These are phyloP conservation scores for Claviceps humidiphila DNA, from an alignment of 2,329 filamentous ascomycete species.

Conservation along the genomic window DNA sequence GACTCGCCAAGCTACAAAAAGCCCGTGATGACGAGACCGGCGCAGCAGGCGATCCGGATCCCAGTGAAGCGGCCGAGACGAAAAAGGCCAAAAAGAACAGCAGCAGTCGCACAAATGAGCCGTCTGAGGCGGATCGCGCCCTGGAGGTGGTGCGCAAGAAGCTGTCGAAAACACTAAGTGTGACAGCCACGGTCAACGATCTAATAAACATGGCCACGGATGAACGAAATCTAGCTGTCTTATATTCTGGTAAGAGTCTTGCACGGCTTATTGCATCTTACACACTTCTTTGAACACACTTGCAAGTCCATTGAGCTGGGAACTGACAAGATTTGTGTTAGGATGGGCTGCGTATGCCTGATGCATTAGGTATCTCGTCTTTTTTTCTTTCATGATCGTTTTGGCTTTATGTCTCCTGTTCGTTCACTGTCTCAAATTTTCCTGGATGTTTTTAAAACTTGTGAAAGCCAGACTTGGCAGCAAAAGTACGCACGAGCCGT, in stretches of 20 bases:
- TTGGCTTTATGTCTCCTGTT: background rate
- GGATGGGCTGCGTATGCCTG: constrained; percentile 35
- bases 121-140: constrained; percentile 74
- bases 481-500: too few species aligned
- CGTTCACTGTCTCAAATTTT: background rate
- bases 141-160: constrained; percentile 94
- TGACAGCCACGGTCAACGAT: constrained; percentile 91
- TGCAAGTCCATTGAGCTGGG: background rate
- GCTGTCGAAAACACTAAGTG: constrained; percentile 82
- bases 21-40: constrained; percentile 35
- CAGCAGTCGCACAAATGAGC: constrained; percentile 35
- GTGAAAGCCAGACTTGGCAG: too few species aligned
- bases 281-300: too few species aligned
- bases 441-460: background rate
- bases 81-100: constrained; percentile 24
- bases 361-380: background rate
- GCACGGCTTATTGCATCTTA: too few species aligned
- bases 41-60: constrained; percentile 22
- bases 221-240: constrained; percentile 76
- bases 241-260: constrained; percentile 58
- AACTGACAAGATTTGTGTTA: constrained; percentile 14
- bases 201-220: constrained; percentile 92
- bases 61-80: constrained; percentile 24
- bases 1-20: constrained; percentile 51
- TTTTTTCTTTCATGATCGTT: background rate